Conservation (phyloP, 306 rosid genomes). For the Geum urbanum region DNA sequence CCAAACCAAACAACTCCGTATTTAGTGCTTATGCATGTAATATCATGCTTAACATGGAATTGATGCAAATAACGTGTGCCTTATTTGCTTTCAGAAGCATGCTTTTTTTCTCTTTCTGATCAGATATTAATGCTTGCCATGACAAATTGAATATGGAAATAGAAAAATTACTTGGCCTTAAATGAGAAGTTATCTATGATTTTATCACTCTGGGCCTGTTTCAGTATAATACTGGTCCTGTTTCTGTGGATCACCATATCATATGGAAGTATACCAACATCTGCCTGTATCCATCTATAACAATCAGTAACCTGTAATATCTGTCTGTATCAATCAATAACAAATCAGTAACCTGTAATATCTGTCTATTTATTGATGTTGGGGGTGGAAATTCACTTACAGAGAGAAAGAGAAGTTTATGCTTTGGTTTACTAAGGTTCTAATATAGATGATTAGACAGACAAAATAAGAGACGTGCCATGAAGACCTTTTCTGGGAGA, state of each 20-base stretch:
- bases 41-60: background rate
- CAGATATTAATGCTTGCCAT: background rate
- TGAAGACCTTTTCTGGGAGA: background rate
- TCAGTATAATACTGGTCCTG: background rate
- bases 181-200: background rate
- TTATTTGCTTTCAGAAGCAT: background rate
- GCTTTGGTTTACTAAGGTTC: background rate
- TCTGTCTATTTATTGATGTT: background rate
- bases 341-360: background rate
- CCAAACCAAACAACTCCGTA: constrained; percentile 10
- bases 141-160: background rate
- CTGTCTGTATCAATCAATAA: background rate
- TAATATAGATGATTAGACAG: background rate
- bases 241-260: background rate
- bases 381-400: background rate
- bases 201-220: background rate
- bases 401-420: background rate
- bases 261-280: background rate
- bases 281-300: background rate
- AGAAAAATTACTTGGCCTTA: background rate
- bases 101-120: background rate
- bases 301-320: background rate
- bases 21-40: background rate
- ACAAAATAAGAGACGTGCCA: background rate
- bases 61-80: background rate